Conservation (phyloP, 2,329 filamentous ascomycete genomes). For the Aspergillus bombycis region DNA sequence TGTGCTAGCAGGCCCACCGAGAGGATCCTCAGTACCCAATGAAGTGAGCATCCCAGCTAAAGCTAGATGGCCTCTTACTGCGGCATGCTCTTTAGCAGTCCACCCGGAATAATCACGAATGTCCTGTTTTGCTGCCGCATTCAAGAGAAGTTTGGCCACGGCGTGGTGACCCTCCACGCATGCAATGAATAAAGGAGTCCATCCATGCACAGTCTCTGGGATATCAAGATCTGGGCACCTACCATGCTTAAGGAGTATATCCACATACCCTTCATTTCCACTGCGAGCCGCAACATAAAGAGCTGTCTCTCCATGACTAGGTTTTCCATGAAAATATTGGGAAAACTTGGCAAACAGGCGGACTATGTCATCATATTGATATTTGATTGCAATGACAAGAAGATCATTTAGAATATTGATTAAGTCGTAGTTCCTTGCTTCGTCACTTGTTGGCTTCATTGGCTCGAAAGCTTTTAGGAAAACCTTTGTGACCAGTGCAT, state of each 20-base stretch:
- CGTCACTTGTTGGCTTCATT: not conserved
- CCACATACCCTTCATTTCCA: constrained; percentile 11
- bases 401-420: not conserved
- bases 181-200: constrained; percentile 40
- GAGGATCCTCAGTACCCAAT: not conserved
- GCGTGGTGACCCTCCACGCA: constrained; percentile 29
- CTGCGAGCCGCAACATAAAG: constrained; percentile 5
- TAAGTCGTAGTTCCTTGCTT: not conserved
- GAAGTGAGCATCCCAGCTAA: constrained; percentile 25
- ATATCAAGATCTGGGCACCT: constrained; percentile 17
- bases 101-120: constrained; percentile 34
- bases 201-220: constrained; percentile 26
- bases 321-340: not conserved
- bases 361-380: constrained; percentile 12
- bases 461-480: not conserved
- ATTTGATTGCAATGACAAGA: constrained; percentile 11
- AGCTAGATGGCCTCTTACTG: constrained; percentile 36
- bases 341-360: not conserved
- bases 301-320: not conserved
- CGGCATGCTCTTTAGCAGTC: constrained; percentile 40
- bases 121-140: constrained; percentile 27
- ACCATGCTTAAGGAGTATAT: constrained; percentile 1
- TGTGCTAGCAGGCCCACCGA: constrained; percentile 5
- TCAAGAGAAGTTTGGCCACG: constrained; percentile 30
- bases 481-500: not conserved